A percentile compares a stretch with the other conserved stretches of the same genome.
Evolutionary conservation across 139 green algal genomes (phyloP).

Genomic region (Spirogloea muscicola): DNA sequence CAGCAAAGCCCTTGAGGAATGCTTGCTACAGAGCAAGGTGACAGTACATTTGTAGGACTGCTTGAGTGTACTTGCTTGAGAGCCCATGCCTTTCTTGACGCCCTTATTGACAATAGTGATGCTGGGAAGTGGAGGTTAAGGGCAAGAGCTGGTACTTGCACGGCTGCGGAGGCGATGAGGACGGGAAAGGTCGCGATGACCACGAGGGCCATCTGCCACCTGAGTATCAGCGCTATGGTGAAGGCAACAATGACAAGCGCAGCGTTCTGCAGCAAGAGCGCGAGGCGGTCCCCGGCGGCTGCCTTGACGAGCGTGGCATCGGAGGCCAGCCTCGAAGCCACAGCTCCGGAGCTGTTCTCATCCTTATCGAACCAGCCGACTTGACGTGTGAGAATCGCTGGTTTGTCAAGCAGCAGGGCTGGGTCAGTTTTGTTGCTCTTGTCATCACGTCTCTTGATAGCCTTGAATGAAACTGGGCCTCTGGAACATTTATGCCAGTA

Average conservation of each 20-base stretch:
- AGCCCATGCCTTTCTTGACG: too few relatives aligned
- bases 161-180: constrained; percentile 41
- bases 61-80: too few relatives aligned
- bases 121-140: too few relatives aligned
- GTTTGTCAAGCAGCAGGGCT: too few relatives aligned
- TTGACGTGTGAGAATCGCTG: too few relatives aligned
- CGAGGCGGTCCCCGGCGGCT: constrained; percentile 43
- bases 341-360: constrained; percentile 33
- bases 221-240: constrained; percentile 55
- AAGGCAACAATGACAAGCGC: constrained; percentile 58
- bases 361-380: constrained; percentile 42
- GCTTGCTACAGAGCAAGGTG: not conserved
- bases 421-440: too few relatives aligned
- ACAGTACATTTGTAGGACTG: too few relatives aligned
- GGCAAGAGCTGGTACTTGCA: too few relatives aligned
- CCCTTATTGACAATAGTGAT: too few relatives aligned
- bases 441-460: too few relatives aligned
- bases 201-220: constrained; percentile 76
- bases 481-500: too few relatives aligned
- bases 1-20: constrained; percentile 35
- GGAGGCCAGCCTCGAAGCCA: constrained; percentile 13
- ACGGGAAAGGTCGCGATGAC: constrained; percentile 67
- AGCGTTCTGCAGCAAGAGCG: constrained; percentile 57
- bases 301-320: constrained; percentile 29
- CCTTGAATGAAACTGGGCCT: too few relatives aligned